These are phyloP conservation scores for Mortierella antarctica DNA, from an alignment of 192 early-diverging fungal genomes.

Conservation along the genomic window DNA sequence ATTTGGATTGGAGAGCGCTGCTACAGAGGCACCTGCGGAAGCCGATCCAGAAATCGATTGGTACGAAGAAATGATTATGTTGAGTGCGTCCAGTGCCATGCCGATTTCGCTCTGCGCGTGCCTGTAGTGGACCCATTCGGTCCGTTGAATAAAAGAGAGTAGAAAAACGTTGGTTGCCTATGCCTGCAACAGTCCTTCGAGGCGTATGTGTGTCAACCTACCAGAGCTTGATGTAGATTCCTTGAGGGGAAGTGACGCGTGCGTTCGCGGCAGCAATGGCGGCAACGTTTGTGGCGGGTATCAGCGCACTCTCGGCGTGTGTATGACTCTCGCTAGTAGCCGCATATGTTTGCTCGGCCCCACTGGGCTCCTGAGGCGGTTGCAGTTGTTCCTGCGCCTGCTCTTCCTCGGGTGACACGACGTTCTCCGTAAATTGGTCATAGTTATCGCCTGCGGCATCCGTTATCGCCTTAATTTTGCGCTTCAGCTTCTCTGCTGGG, in stretches of 20 bases:
- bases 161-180: background rate
- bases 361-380: background rate
- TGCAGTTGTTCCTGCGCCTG: background rate
- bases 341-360: background rate
- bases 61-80: slow-evolving; percentile 45
- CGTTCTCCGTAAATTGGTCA: slow-evolving; percentile 42
- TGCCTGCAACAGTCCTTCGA: background rate
- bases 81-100: slow-evolving; percentile 44
- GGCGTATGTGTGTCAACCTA: background rate
- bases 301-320: background rate
- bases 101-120: slow-evolving; percentile 51
- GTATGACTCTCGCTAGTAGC: background rate
- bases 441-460: slow-evolving; percentile 41
- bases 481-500: slow-evolving; percentile 46
- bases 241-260: slow-evolving; percentile 36
- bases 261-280: slow-evolving; percentile 2
- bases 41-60: slow-evolving; percentile 7
- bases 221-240: slow-evolving; percentile 43
- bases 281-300: background rate
- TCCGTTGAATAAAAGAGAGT: background rate
- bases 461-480: slow-evolving; percentile 34
- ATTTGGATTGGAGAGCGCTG: slow-evolving; percentile 1
- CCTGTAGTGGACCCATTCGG: slow-evolving; percentile 7
- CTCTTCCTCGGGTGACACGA: background rate
- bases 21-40: background rate